Evolutionary conservation across 305 asterid genomes (phyloP), one percentile per base, ranked within the genome.

Genomic region (Andrographis paniculata): DNA sequence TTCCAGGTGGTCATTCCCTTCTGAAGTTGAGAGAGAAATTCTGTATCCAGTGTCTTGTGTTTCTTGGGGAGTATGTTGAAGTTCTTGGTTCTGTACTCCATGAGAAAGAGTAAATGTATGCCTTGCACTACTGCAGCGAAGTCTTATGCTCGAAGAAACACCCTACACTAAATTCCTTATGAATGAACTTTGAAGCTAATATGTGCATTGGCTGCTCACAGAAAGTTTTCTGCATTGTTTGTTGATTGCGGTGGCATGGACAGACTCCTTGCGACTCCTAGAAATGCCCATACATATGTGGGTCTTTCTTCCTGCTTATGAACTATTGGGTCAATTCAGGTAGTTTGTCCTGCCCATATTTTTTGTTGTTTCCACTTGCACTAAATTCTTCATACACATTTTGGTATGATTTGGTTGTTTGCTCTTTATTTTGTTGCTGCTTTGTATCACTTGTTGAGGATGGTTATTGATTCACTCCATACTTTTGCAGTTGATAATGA

Each of bases 51-150:
- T 92, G 99, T 67, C 97, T 92, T 63, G 80, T 69, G 39, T 62
- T 73, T 63, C 66, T 92, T 56, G 99, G 99, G 53, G 99, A 87
- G 72, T 92, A 92, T 65, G 94, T 92, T 61, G 99, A 92, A 71
- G 99, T 88, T 66, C 97, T 92, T 48, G 99, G 94, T 49, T 97
- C 99, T 54, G 95, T 92, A 45, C 84, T 92, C 50, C 95, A 82
- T 60, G 97, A 92, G 72, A 87, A 82, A 60, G 99, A 49, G 99
- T 92, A 28, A 97, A 92, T 56, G 99, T 92, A 52, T 82, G 89
- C 66, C 84, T 92, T 65, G 88, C 92, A 8, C 68, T 92, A 48
- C 58, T 92, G 74, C 94, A 76, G 62, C 74, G 80, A 50, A 77
- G 69, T 70, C 53, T 60, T 42, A 84, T 84, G 72, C 75, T 72